Evolutionary conservation across 306 rosid genomes (phyloP).

Genomic region (Trifolium dubium): DNA sequence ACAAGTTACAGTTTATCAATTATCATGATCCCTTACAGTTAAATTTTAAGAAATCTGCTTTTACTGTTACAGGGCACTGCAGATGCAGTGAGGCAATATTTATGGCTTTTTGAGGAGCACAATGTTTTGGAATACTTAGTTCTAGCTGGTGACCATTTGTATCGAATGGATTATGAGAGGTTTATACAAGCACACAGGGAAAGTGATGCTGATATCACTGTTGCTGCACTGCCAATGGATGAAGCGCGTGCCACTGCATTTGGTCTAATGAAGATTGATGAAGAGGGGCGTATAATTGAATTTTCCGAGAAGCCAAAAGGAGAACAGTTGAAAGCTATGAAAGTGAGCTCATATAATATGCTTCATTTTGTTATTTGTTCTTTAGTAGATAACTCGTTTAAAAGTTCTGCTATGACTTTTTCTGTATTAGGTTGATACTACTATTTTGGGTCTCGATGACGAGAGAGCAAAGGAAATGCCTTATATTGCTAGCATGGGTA

Average conservation of each 20-base stretch:
- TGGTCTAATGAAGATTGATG: slow-evolving; percentile 97
- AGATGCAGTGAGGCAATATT: slow-evolving; percentile 93
- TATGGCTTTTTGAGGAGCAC: slow-evolving; percentile 97
- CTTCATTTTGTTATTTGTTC: background rate
- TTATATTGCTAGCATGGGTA: slow-evolving; percentile 98
- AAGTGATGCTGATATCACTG: slow-evolving; percentile 96
- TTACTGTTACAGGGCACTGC: slow-evolving; percentile 76
- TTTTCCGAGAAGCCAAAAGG: slow-evolving; percentile 96
- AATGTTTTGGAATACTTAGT: slow-evolving; percentile 88
- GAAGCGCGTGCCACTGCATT: slow-evolving; percentile 96
- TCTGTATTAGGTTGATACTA: slow-evolving; percentile 85
- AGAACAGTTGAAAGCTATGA: slow-evolving; percentile 95
- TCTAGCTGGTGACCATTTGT: slow-evolving; percentile 95
- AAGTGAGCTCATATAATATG: slow-evolving; percentile 46
- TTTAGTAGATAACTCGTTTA: slow-evolving; percentile 15
- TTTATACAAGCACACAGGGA: slow-evolving; percentile 98
- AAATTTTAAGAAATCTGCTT: background rate
- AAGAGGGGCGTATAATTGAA: slow-evolving; percentile 92
- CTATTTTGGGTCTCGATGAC: slow-evolving; percentile 94
- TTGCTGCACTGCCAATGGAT: slow-evolving; percentile 98
- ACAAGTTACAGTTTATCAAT: too few species aligned
- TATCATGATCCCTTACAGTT: too few species aligned
- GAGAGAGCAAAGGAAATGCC: slow-evolving; percentile 96
- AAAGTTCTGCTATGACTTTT: slow-evolving; percentile 26
- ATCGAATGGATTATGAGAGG: slow-evolving; percentile 93